Evolutionary conservation across 2,329 filamentous ascomycete species (phyloP).

Genomic region (Sordariomycetes sp.): DNA sequence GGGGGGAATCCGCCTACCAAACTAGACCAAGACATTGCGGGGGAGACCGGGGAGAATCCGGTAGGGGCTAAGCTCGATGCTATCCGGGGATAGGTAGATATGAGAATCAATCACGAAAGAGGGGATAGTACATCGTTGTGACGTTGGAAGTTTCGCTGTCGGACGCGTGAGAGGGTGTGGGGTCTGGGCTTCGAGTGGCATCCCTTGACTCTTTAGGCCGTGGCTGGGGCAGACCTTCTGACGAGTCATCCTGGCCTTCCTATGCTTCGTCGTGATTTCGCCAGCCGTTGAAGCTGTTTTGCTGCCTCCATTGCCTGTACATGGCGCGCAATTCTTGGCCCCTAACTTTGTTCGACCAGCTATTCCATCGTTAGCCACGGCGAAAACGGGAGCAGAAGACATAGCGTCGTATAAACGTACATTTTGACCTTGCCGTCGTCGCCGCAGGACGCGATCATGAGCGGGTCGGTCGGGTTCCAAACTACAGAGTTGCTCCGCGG

Average conservation of each 20-base stretch:
- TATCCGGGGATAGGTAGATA: too few relatives aligned
- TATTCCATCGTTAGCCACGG: slow-evolving; percentile 7
- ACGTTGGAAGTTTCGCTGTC: too few relatives aligned
- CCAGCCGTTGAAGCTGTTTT: slow-evolving; percentile 11
- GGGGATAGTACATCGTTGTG: too few relatives aligned
- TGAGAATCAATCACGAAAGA: too few relatives aligned
- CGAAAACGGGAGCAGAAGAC: background rate
- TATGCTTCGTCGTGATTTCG: slow-evolving; percentile 10
- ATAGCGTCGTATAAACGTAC: slow-evolving; percentile 38
- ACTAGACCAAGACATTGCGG: too few relatives aligned
- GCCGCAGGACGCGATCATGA: slow-evolving; percentile 82
- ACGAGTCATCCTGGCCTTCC: background rate
- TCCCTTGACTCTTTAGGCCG: background rate
- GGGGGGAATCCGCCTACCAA: too few relatives aligned
- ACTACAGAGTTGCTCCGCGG: slow-evolving; percentile 75
- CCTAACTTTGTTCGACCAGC: slow-evolving; percentile 17
- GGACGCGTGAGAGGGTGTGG: background rate
- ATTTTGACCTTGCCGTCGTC: slow-evolving; percentile 81
- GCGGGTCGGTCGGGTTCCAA: slow-evolving; percentile 78
- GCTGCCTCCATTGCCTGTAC: slow-evolving; percentile 7
- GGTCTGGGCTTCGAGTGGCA: background rate
- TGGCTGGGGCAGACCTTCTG: background rate
- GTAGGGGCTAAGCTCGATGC: too few relatives aligned
- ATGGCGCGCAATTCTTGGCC: slow-evolving; percentile 12
- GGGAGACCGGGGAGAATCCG: too few relatives aligned